Percentiles rank a stretch among this genome's conserved stretches.
Conservation (phyloP, 495 filamentous ascomycete species). For the Tuber indicum region DNA sequence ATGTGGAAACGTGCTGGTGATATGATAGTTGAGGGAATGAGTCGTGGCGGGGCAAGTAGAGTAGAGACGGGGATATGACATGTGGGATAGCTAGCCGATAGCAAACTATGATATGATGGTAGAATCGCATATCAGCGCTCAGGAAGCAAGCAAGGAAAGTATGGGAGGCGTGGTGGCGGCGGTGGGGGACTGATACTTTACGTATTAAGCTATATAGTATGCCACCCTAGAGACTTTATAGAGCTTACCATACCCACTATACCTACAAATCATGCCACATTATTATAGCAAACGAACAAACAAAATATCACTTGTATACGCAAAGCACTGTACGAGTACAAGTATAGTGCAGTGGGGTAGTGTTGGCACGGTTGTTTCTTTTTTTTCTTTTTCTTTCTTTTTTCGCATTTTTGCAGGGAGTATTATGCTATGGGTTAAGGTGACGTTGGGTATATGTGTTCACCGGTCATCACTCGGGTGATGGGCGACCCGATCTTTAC, state of each 20-base stretch:
- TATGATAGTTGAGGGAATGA: neutral
- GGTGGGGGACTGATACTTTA: neutral
- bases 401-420: too few species aligned
- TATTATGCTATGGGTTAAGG: neutral
- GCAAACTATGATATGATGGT: neutral
- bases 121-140: neutral
- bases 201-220: neutral
- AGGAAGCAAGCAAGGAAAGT: neutral
- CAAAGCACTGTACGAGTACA: neutral
- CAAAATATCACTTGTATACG: neutral
- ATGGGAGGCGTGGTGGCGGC: neutral
- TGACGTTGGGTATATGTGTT: neutral
- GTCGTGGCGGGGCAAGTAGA: neutral
- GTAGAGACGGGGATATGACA: neutral
- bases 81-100: neutral
- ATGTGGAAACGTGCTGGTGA: conserved; percentile 2
- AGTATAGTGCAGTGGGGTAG: neutral
- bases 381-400: too few species aligned
- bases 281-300: neutral
- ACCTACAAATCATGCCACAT: neutral
- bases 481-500: too few species aligned
- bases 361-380: neutral
- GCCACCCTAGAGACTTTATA: neutral
- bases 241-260: neutral
- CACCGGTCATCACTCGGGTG: neutral